phyloP scores from a whole-genome alignment of 345 rosid genomes.

The Citrus maxima region DNA sequence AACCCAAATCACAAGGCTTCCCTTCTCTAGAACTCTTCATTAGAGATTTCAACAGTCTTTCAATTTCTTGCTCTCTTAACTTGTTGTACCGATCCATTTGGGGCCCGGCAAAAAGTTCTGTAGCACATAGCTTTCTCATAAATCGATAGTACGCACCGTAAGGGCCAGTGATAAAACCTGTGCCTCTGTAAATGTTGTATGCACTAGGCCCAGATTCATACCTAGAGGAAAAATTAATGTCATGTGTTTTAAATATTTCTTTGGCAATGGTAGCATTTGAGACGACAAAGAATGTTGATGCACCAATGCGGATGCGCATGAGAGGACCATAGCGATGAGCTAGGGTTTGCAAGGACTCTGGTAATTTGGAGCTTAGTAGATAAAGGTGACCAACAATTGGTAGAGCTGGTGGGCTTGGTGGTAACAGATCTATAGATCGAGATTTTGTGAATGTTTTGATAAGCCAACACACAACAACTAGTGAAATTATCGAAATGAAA shows the following conservation, averaged over 20 bases:
- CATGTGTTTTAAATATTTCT: slow-evolving; percentile 48
- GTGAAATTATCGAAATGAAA: slow-evolving; percentile 12
- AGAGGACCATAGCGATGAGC: slow-evolving; percentile 32
- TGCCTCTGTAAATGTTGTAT: slow-evolving; percentile 47
- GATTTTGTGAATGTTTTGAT: slow-evolving; percentile 10
- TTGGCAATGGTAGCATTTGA: slow-evolving; percentile 29
- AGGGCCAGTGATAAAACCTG: slow-evolving; percentile 52
- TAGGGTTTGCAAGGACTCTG: slow-evolving; percentile 25
- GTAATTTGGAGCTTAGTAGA: slow-evolving; percentile 28
- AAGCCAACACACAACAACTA: slow-evolving; percentile 14
- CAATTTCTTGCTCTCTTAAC: slow-evolving; percentile 53
- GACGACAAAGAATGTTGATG: slow-evolving; percentile 24
- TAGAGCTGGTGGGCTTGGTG: slow-evolving; percentile 39
- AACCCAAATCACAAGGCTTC: slow-evolving; percentile 46
- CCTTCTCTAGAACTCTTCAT: slow-evolving; percentile 25
- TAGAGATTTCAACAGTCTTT: slow-evolving; percentile 35
- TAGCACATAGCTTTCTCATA: slow-evolving; percentile 66
- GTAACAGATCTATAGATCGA: neutral
- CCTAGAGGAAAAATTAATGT: slow-evolving; percentile 49
- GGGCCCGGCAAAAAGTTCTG: slow-evolving; percentile 45
- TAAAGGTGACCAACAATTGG: slow-evolving; percentile 48
- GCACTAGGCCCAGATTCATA: slow-evolving; percentile 51
- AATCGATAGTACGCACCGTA: slow-evolving; percentile 70
- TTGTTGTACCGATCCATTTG: slow-evolving; percentile 49
- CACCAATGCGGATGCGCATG: slow-evolving; percentile 31